A percentile compares a stretch with the other conserved stretches of the same genome.
Conservation (phyloP, 2,329 filamentous ascomycete species). For the Incumbomyces delicatus region DNA sequence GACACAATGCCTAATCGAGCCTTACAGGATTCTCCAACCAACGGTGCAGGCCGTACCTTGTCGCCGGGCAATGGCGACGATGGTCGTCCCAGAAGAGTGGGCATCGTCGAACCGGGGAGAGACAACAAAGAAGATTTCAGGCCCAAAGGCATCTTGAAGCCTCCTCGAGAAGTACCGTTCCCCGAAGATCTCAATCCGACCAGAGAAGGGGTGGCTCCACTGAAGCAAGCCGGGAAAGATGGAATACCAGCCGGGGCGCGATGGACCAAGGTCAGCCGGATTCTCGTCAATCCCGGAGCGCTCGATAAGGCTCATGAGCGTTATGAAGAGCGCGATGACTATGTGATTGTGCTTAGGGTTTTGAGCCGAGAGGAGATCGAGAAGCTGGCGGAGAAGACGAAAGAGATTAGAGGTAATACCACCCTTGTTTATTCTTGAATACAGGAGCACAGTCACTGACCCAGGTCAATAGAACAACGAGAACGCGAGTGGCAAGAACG, state of each 20-base stretch:
- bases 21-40: slow-evolving; percentile 2
- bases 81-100: slow-evolving; percentile 15
- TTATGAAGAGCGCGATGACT: slow-evolving; percentile 84
- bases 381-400: slow-evolving; percentile 70
- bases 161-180: slow-evolving; percentile 63
- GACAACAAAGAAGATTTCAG: slow-evolving; percentile 54
- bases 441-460: neutral
- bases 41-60: slow-evolving; percentile 2
- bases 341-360: slow-evolving; percentile 84
- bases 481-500: slow-evolving; percentile 5
- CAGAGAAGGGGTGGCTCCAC: slow-evolving; percentile 83
- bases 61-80: slow-evolving; percentile 20
- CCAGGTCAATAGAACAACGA: neutral
- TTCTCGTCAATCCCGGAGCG: slow-evolving; percentile 81
- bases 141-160: slow-evolving; percentile 76
- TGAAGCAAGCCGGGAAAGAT: slow-evolving; percentile 73
- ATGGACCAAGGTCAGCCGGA: slow-evolving; percentile 88
- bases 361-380: slow-evolving; percentile 84
- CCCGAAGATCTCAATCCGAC: slow-evolving; percentile 77
- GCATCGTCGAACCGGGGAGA: slow-evolving; percentile 59
- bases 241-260: slow-evolving; percentile 69
- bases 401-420: slow-evolving; percentile 63
- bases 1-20: slow-evolving; percentile 8
- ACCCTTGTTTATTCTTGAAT: neutral
- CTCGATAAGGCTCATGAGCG: slow-evolving; percentile 78